Percentiles rank a stretch among this genome's conserved stretches.
phyloP scores from a whole-genome alignment of 176 grass and related monocot species.

The Triticum timopheevii region DNA sequence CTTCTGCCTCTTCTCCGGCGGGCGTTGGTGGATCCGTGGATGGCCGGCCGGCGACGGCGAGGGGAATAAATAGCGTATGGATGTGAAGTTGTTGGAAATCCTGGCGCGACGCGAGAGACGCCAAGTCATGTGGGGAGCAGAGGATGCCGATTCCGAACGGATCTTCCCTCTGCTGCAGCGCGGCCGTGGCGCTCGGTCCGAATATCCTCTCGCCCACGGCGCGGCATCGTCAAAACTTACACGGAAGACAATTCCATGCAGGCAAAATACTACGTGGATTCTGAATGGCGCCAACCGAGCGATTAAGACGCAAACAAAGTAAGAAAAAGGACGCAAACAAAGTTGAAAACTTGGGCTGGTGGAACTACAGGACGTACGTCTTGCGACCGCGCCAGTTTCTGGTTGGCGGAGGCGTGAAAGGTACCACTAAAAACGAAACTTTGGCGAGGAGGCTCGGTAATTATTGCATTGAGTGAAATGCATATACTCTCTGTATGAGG shows the following conservation, averaged over 20 bases:
- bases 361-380: background rate
- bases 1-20: constrained; percentile 16
- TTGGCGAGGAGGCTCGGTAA: no score
- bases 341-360: background rate
- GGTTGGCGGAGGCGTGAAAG: background rate
- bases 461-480: no score
- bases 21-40: background rate
- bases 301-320: background rate
- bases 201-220: constrained; percentile 35
- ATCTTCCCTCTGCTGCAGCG: constrained; percentile 40
- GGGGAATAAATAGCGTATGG: constrained; percentile 27
- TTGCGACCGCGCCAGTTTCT: background rate
- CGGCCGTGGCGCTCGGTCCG: background rate
- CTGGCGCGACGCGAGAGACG: background rate
- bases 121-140: constrained; percentile 44
- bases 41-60: background rate
- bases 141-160: constrained; percentile 73
- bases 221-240: background rate
- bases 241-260: constrained; percentile 3
- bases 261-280: background rate
- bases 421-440: no score
- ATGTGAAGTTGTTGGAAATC: background rate
- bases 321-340: background rate
- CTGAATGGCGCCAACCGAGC: background rate
- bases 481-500: no score